Conservation (phyloP, 2,329 filamentous ascomycete species). For the Nigrospora osmanthi region DNA sequence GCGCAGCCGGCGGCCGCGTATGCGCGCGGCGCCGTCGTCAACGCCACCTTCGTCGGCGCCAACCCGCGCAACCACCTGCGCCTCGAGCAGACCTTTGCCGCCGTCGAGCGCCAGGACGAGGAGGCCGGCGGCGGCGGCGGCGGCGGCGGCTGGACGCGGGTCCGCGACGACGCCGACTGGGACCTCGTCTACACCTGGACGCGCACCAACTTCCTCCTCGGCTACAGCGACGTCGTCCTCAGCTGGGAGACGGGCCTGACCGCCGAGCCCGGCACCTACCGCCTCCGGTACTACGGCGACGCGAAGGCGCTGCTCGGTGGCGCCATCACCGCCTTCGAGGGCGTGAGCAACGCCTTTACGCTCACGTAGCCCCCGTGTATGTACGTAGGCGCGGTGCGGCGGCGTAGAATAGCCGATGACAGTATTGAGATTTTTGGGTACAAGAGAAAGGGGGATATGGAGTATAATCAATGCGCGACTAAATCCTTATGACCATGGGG, state of each 20-base stretch:
- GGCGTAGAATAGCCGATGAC: neutral
- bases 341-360: conserved; percentile 50
- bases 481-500: too few relatives aligned
- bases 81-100: conserved; percentile 68
- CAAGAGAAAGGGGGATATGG: too few relatives aligned
- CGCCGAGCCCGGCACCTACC: conserved; percentile 59
- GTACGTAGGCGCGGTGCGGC: neutral
- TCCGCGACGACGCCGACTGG: conserved; percentile 77
- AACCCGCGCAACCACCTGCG: conserved; percentile 86
- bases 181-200: conserved; percentile 74
- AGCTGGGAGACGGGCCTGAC: conserved; percentile 69
- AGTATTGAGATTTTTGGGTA: too few relatives aligned
- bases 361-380: conserved; percentile 20
- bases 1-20: conserved; percentile 47
- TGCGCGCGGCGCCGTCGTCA: conserved; percentile 51
- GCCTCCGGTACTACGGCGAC: conserved; percentile 80
- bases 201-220: conserved; percentile 59
- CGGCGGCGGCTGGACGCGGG: conserved; percentile 52
- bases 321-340: conserved; percentile 60
- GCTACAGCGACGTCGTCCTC: conserved; percentile 70
- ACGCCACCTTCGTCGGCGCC: conserved; percentile 70
- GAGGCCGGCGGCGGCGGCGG: conserved; percentile 20
- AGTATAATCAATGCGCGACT: neutral
- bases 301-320: conserved; percentile 57
- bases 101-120: conserved; percentile 62